Percentiles rank a stretch among this genome's conserved stretches.
These are phyloP conservation scores for Cystobasidiaceae sp. DNA, from an alignment of 1,284 basidiomycete species.

Conservation along the genomic window DNA sequence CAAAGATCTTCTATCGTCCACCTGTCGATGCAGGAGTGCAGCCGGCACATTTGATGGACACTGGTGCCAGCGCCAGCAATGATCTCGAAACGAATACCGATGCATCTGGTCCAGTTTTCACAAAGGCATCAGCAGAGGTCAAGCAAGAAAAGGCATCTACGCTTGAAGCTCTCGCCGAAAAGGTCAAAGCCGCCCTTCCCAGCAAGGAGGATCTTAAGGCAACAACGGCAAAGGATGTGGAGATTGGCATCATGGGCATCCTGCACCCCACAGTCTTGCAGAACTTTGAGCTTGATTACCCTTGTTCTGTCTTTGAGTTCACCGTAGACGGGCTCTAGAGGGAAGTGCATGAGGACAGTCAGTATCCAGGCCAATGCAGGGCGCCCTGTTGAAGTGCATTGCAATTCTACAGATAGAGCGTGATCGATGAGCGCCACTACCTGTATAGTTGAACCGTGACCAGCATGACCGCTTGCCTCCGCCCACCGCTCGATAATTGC, in stretches of 20 bases:
- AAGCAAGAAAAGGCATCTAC: slow-evolving; percentile 36
- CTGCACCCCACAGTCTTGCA: slow-evolving; percentile 84
- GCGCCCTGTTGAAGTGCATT: no score
- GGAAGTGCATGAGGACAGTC: no score
- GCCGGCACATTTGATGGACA: slow-evolving; percentile 35
- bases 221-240: slow-evolving; percentile 54
- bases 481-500: no score
- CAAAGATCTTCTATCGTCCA: slow-evolving; percentile 78
- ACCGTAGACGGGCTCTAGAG: slow-evolving; percentile 58
- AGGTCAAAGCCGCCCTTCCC: slow-evolving; percentile 43
- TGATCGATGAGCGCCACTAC: no score
- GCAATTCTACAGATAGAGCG: no score
- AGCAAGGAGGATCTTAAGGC: slow-evolving; percentile 43
- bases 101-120: slow-evolving; percentile 36
- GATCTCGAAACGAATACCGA: slow-evolving; percentile 11
- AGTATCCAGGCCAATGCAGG: no score
- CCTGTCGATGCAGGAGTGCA: slow-evolving; percentile 48
- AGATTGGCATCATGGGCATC: slow-evolving; percentile 79
- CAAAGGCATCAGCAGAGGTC: slow-evolving; percentile 31
- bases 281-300: slow-evolving; percentile 88
- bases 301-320: slow-evolving; percentile 94
- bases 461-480: no score
- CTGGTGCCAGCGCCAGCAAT: slow-evolving; percentile 26
- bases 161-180: slow-evolving; percentile 49
- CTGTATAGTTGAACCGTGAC: no score